Evolutionary conservation across 331 rosid species (phyloP), one percentile per base, ranked within the genome.

Genomic region (Acacia concinna): DNA sequence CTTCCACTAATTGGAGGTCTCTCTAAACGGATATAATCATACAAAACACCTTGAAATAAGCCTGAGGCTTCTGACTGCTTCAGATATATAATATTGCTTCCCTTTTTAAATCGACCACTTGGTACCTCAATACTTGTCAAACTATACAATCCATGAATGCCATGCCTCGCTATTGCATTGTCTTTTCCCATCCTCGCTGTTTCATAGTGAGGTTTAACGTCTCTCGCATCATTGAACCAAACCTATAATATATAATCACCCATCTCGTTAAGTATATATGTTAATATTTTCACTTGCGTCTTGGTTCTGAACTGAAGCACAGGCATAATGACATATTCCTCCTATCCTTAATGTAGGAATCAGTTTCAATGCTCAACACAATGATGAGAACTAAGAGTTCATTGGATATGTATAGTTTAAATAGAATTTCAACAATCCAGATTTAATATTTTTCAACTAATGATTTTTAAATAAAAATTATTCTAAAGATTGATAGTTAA

Each of bases 1-100:
- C 28, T 54, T 54, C 14, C 28, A 54, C 4, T 21, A 52, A 21
- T 54, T 28, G 80, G 59, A 38, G 89, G 91, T 34, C 54, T 30
- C 62, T 87, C 91, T 43, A 87, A 72, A 34, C 89, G 91, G 34
- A 87, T 40, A 78, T 87, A 87, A 51, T 87, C 91, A 78, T 87
- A 87, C 85, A 87, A 72, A 49, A 83, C 80, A 21, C 87, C 87
- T 32, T 70, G 12, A n/a, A 80, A 76, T 40, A 71, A 25, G 41
- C 10, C 1, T 8, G 0, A 1, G 28, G 18, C 75, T 20, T 20
- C 32, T 78, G 86, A 17, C 25, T 85, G 89, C 65, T 28, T 83
- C 35, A 87, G 28, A 76, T 74, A 81, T 38, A 87, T 38, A 2
- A 34, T 83, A 54, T 87, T 87, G 0, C 6, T 62, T 59, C 91